A percentile compares a stretch with the other conserved stretches of the same genome.
Evolutionary conservation across 1,139 yeast species (phyloP).

Genomic region (Pichia sorboxylosa): DNA sequence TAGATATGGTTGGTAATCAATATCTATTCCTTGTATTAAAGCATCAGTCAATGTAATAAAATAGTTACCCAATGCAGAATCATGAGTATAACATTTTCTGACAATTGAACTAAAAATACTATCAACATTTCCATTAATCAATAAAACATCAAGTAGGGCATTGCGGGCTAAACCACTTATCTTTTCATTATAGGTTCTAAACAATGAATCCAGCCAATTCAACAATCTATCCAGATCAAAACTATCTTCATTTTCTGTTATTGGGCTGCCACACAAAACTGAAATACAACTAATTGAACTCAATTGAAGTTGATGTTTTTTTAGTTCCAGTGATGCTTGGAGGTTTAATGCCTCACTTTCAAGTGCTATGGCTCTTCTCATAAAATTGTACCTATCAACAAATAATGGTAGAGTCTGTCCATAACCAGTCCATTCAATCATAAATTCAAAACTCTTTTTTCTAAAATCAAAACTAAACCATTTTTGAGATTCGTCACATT

Average conservation of each 20-base stretch:
- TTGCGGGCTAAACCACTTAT: constrained; percentile 53
- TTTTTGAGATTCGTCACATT: constrained; percentile 26
- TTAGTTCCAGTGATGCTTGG: constrained; percentile 75
- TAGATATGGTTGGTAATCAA: constrained; percentile 40
- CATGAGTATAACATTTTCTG: constrained; percentile 53
- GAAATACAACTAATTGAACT: constrained; percentile 82
- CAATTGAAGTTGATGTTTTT: constrained; percentile 56
- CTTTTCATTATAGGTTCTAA: constrained; percentile 47
- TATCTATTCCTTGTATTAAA: constrained; percentile 31
- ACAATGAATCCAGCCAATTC: constrained; percentile 67
- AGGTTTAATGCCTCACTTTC: constrained; percentile 41
- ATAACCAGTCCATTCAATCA: constrained; percentile 92
- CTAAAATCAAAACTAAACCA: constrained; percentile 83
- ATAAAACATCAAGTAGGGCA: constrained; percentile 63
- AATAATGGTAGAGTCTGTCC: constrained; percentile 56
- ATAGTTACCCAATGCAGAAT: constrained; percentile 51
- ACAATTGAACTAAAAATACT: constrained; percentile 55
- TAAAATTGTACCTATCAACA: constrained; percentile 54
- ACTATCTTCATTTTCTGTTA: constrained; percentile 42
- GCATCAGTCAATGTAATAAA: constrained; percentile 63
- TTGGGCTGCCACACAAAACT: constrained; percentile 56
- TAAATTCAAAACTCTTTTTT: constrained; percentile 65
- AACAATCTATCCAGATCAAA: constrained; percentile 62
- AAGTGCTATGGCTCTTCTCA: constrained; percentile 37
- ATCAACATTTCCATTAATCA: constrained; percentile 43